These are phyloP conservation scores for Sclerotinia subarctica DNA, from an alignment of 2,329 filamentous ascomycete species.

Conservation along the genomic window DNA sequence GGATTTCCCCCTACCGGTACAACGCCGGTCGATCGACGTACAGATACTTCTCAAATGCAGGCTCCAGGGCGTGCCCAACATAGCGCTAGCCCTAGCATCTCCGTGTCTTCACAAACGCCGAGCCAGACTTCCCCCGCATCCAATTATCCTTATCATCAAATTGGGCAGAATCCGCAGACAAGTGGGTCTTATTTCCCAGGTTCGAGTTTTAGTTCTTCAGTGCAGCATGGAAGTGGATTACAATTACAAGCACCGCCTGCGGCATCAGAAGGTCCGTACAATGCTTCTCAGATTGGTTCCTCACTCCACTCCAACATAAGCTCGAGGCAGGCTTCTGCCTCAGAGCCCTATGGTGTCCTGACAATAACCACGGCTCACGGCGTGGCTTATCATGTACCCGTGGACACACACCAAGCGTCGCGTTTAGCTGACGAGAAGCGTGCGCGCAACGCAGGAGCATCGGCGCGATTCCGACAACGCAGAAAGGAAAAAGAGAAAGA, in stretches of 20 bases:
- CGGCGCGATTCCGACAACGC: slow-evolving; percentile 74
- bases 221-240: slow-evolving; percentile 35
- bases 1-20: slow-evolving; percentile 43
- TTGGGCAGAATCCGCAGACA: slow-evolving; percentile 28
- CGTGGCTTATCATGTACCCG: slow-evolving; percentile 56
- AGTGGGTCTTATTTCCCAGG: slow-evolving; percentile 35
- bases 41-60: slow-evolving; percentile 40
- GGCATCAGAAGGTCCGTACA: slow-evolving; percentile 39
- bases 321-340: slow-evolving; percentile 37
- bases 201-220: slow-evolving; percentile 32
- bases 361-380: slow-evolving; percentile 49
- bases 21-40: slow-evolving; percentile 38
- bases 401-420: slow-evolving; percentile 79
- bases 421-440: slow-evolving; percentile 82
- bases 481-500: slow-evolving; percentile 80
- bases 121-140: slow-evolving; percentile 42
- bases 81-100: slow-evolving; percentile 47
- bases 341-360: slow-evolving; percentile 38
- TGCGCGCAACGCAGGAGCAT: slow-evolving; percentile 80
- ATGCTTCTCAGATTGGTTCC: slow-evolving; percentile 34
- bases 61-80: slow-evolving; percentile 41
- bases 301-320: slow-evolving; percentile 35
- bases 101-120: slow-evolving; percentile 47
- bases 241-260: slow-evolving; percentile 35
- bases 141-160: slow-evolving; percentile 30